Conservation (phyloP, 2,329 filamentous ascomycete genomes). For the Xylariaceae sp. region DNA sequence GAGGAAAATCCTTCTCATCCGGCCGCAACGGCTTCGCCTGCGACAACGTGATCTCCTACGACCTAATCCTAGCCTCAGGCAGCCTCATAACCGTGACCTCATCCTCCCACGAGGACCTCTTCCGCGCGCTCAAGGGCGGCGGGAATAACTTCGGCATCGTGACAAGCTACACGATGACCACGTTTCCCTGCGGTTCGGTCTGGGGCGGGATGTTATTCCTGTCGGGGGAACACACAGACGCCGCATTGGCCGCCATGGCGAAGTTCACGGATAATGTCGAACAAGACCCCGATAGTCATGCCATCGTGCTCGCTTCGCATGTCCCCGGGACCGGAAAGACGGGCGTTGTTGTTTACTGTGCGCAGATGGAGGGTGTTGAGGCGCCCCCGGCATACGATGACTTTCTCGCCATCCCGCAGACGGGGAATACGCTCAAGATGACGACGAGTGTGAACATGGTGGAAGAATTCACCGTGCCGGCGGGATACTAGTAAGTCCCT, state of each 20-base stretch:
- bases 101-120: constrained; percentile 28
- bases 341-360: neutral
- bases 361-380: constrained; percentile 3
- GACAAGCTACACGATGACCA: constrained; percentile 16
- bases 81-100: constrained; percentile 14
- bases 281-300: constrained; percentile 5
- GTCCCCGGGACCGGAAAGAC: neutral
- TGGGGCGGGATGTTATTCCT: constrained; percentile 14
- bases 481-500: constrained; percentile 8
- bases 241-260: neutral
- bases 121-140: constrained; percentile 34
- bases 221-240: neutral
- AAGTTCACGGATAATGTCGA: constrained; percentile 5
- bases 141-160: constrained; percentile 24
- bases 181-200: constrained; percentile 4
- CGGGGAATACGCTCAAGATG: neutral
- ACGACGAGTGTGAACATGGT: constrained; percentile 1
- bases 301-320: neutral
- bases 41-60: constrained; percentile 35
- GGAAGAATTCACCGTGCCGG: neutral
- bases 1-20: constrained; percentile 31
- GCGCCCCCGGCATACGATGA: neutral
- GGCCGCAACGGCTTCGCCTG: constrained; percentile 28
- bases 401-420: neutral
- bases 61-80: constrained; percentile 27